Percentiles rank a stretch among this genome's conserved stretches.
Conservation (phyloP, 495 filamentous ascomycete genomes). For the Baudoinia panamericana region DNA sequence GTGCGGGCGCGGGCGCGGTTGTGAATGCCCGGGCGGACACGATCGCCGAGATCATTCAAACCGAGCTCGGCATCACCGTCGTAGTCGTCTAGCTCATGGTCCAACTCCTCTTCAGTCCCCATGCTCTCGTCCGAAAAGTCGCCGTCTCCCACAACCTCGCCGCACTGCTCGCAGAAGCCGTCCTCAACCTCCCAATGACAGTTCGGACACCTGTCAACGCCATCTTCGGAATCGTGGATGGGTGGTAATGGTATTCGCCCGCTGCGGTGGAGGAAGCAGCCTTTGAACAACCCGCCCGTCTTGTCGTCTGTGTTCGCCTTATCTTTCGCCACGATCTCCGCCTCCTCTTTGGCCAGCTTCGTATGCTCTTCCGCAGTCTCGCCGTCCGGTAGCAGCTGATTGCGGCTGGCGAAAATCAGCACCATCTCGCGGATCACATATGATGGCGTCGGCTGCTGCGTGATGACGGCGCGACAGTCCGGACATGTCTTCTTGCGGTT, state of each 20-base stretch:
- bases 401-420: constrained; percentile 48
- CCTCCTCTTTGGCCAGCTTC: constrained; percentile 46
- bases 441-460: constrained; percentile 50
- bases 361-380: constrained; percentile 50
- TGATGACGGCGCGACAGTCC: constrained; percentile 51
- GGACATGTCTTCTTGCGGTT: constrained; percentile 56
- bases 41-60: constrained; percentile 27
- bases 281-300: constrained; percentile 51
- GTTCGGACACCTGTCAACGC: constrained; percentile 47
- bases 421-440: constrained; percentile 57
- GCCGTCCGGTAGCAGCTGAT: constrained; percentile 48
- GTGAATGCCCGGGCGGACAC: too few relatives aligned
- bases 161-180: constrained; percentile 41
- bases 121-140: constrained; percentile 28
- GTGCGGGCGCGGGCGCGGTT: too few relatives aligned
- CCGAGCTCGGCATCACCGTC: constrained; percentile 20
- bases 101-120: constrained; percentile 14
- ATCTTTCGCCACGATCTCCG: constrained; percentile 37
- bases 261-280: constrained; percentile 39
- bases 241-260: too few relatives aligned
- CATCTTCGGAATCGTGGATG: constrained; percentile 48
- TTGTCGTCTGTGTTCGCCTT: constrained; percentile 36
- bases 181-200: constrained; percentile 56
- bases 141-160: constrained; percentile 32
- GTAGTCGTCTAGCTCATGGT: constrained; percentile 15